Percentiles rank a stretch among this genome's conserved stretches.
phyloP scores from a whole-genome alignment of 208 protist species.

The Wallacemonas sp. region DNA sequence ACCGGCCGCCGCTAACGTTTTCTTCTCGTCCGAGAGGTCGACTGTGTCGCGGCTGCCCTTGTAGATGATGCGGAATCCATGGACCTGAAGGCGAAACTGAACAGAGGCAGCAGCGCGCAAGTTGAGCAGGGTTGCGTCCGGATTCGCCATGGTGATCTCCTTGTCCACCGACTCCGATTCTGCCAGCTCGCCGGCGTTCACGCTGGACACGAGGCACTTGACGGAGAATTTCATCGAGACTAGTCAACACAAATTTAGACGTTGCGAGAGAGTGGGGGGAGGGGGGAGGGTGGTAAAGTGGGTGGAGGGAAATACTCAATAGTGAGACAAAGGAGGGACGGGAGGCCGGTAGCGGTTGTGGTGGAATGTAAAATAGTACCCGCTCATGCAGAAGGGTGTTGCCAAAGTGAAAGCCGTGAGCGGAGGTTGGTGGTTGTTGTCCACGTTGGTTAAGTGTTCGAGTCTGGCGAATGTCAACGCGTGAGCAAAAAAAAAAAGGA shows the following conservation, averaged over 20 bases:
- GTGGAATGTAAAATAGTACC: too few relatives aligned
- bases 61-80: conserved; percentile 55
- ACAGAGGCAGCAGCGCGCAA: conserved; percentile 75
- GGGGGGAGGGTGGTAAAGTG: not conserved
- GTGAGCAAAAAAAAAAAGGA: conserved; percentile 17
- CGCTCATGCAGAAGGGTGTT: too few relatives aligned
- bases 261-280: not conserved
- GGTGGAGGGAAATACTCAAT: not conserved
- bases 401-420: too few relatives aligned
- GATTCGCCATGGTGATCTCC: conserved; percentile 76
- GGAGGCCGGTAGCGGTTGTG: too few relatives aligned
- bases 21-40: conserved; percentile 68
- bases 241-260: not conserved
- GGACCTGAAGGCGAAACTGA: conserved; percentile 63
- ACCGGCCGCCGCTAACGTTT: conserved; percentile 58
- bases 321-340: not conserved
- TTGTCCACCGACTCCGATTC: conserved; percentile 47
- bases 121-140: conserved; percentile 69
- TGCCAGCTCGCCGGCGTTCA: conserved; percentile 35
- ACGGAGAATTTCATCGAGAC: conserved; percentile 67
- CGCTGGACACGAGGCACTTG: conserved; percentile 48
- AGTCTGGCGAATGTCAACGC: not conserved
- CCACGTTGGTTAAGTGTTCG: too few relatives aligned
- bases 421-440: too few relatives aligned
- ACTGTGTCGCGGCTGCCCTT: conserved; percentile 18